Evolutionary conservation across 768 basidiomycete genomes (phyloP), one percentile per base, ranked within the genome.

Genomic region (Kwoniella heveanensis): DNA sequence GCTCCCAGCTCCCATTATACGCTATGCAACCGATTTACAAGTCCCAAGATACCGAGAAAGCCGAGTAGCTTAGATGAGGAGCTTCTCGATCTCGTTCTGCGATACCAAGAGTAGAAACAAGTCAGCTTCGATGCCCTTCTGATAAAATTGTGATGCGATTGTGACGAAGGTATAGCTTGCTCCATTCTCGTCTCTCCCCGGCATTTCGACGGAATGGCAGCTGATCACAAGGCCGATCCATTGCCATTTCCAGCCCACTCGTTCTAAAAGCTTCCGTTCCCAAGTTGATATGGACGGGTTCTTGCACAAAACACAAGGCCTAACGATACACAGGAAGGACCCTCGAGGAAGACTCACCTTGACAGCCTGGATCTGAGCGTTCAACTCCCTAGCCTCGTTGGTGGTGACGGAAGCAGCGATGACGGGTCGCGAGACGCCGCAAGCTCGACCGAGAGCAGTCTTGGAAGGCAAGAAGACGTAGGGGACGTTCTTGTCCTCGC

Each of bases 401-500:
- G 92, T 96, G n/a, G 92, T 97, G 67, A 98, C 88, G 73, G 91
- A 93, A 29, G 90, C 92, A 66, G 95, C 87, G 64, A 99, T 98
- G 72, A 98, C 95, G 26, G 93, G 90, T 62, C 96, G 84, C 30
- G 92, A 89, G 48, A 99, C 95, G 64, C 94, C 92, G 81, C 94
- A 97, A 36, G 95, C 94, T 56, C 95, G 87, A 27, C 94, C 96
- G 32, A 99, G 85, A 22, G 95, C 93, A 59, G 92, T 92, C 83
- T 98, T 98, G 62, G 88, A 90, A 26, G 90, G 92, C 51, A 99
- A 84, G 81, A 97, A 98, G 74, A 98, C 84, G 81, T 98, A 99
- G 7, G 91, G 90, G 53, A 95, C 93, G 83, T 95, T 96, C 92
- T 99, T 99, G 83, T 99, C 96, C 81, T 99, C 96, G 77, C 96